Conservation (phyloP, 192 early-diverging fungal genomes). For the Rhizoclosmatium sp. region DNA sequence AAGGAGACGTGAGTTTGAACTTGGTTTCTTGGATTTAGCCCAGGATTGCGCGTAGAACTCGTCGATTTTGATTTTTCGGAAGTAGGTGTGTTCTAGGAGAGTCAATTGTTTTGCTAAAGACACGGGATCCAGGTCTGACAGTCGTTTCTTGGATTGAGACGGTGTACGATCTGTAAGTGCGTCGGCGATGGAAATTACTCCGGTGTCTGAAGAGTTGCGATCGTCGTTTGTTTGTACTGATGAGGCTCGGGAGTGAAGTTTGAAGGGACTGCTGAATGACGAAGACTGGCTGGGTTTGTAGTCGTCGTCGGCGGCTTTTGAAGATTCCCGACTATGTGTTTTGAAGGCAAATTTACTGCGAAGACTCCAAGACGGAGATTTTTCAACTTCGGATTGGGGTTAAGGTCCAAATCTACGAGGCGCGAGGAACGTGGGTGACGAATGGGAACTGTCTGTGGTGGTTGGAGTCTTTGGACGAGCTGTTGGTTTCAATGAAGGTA, state of each 20-base stretch:
- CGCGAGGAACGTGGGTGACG: neutral
- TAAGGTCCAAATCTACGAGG: neutral
- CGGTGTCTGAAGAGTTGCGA: neutral
- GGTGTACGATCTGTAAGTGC: constrained; percentile 5
- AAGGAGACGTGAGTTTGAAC: constrained; percentile 37
- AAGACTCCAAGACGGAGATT: neutral
- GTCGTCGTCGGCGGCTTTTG: neutral
- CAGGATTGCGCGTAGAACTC: constrained; percentile 65
- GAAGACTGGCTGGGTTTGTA: neutral
- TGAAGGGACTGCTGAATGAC: neutral
- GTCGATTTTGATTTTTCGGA: constrained; percentile 66
- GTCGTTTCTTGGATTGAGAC: constrained; percentile 11
- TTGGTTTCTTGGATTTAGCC: constrained; percentile 41
- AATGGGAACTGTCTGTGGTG: neutral
- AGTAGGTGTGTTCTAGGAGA: constrained; percentile 75
- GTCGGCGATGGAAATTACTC: constrained; percentile 13
- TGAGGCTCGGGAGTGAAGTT: neutral
- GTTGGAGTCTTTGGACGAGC: neutral
- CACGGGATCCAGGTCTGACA: constrained; percentile 64
- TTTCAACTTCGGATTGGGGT: neutral
- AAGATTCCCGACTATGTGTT: neutral
- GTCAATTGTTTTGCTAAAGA: constrained; percentile 78
- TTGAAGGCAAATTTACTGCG: constrained; percentile 17
- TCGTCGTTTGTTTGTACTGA: neutral
- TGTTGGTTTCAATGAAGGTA: neutral